These are phyloP conservation scores for Multifurca ochricompacta DNA, from an alignment of 768 basidiomycete species.

Conservation along the genomic window DNA sequence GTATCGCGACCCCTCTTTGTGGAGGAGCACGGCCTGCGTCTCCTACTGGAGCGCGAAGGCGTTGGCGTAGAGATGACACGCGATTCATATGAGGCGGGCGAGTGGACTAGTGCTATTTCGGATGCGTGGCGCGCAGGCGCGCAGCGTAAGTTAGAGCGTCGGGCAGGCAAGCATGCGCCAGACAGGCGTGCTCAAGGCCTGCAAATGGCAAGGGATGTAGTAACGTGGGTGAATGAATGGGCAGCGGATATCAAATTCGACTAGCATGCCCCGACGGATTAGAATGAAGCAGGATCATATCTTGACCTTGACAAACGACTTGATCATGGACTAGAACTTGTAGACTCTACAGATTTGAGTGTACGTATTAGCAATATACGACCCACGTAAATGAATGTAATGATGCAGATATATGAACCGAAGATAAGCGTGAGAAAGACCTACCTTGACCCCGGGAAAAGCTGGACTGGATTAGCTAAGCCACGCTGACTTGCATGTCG, in stretches of 20 bases:
- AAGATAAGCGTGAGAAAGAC: not conserved
- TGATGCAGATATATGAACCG: not conserved
- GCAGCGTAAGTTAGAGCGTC: constrained; percentile 42
- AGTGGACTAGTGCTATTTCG: constrained; percentile 55
- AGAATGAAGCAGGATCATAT: not conserved
- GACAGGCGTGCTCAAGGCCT: constrained; percentile 36
- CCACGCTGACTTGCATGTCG: no score
- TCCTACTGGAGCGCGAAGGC: constrained; percentile 55
- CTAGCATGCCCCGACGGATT: not conserved
- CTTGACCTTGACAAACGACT: not conserved
- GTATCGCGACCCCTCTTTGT: constrained; percentile 75
- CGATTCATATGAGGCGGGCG: constrained; percentile 58
- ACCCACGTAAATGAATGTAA: not conserved
- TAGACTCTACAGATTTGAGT: not conserved
- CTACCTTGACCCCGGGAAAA: not conserved
- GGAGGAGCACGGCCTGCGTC: constrained; percentile 69
- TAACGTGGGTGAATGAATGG: constrained; percentile 43
- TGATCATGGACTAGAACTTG: not conserved
- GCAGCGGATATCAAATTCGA: not conserved
- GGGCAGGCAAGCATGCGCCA: constrained; percentile 34
- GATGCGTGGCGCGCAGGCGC: constrained; percentile 50
- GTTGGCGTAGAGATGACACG: constrained; percentile 63
- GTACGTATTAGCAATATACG: not conserved
- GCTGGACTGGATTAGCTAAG: not conserved
- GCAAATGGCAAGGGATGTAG: constrained; percentile 40